Base-by-base conservation (phyloP, 1,139 yeast genomes). In the Spencermartinsiella ligniputridi region DNA sequence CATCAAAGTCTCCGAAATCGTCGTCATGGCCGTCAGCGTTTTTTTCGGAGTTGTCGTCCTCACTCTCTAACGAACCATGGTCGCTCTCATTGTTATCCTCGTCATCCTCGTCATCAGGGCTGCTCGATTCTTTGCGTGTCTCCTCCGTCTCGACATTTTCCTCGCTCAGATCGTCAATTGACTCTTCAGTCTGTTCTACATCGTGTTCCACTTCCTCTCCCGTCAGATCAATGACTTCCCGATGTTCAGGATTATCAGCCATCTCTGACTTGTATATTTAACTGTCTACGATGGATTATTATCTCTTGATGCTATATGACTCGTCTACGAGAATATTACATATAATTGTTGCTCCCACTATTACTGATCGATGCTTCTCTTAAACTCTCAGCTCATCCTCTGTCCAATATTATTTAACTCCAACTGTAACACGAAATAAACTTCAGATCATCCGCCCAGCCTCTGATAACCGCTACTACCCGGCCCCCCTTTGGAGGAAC, bases 1-100 rank as follows among this genome's bases (percentile, higher is more conserved):
- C 63, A 29, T 48, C 60, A 41, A 53, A 55, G 16, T 58, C 57
- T 13, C 49, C 55, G 29, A 44, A 41, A 21, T 57, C 66, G 11
- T 52, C 58, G 13, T 48, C 52, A 3, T 48, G 53, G 19, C 40
- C 29, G 20, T 3, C 13, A 19, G 36, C 39, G 36, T 36, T 21
- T 2, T 37, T 24, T 18, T 37, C 27, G 8, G 16, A 19, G 2
- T 20, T 21, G 20, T 27, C 41, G 13, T 43, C 20, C 11, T 33
- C n/a, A n/a, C 13, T 13, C n/a, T n/a, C 16, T 6, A 8, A 6
- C 25, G 25, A 53, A n/a, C n/a, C 13, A 13, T 13, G 6, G 13
- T 8, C 6, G 13, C 13, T n/a, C n/a, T 30, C 34, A 30, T n/a
- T 30, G 34, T 6, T 30, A 30, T 30, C n/a, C 34, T 30, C 34